Evolutionary conservation across 192 early-diverging fungal genomes (phyloP), one percentile per base, ranked within the genome.

Genomic region (Entrophospora sp.): DNA sequence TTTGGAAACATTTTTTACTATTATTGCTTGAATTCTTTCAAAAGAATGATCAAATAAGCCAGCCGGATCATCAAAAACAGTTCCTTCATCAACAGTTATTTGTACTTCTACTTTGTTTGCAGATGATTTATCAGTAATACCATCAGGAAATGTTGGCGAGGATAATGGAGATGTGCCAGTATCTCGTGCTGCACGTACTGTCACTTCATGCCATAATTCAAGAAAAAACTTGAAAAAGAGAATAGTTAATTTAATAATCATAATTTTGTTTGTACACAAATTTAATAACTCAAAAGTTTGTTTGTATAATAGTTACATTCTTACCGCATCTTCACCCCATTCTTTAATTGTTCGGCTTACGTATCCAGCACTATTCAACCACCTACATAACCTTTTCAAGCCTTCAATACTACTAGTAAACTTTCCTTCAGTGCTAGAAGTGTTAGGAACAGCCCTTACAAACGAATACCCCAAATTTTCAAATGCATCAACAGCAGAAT

Each of bases 211-310:
- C 67, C 71, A 75, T 40, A 84, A 52, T 32, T 76, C 77, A 30
- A 84, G 60, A 42, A 84, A 84, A 62, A 84, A 74, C 82, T 84
- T 64, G n/a, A n/a, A n/a, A n/a, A n/a, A n/a, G n/a, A n/a, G n/a
- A n/a, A n/a, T n/a, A n/a, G n/a, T n/a, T n/a, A n/a, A n/a, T n/a
- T n/a, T n/a, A n/a, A n/a, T n/a, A n/a, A n/a, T n/a, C n/a, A n/a
- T n/a, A n/a, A n/a, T n/a, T n/a, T n/a, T n/a, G n/a, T n/a, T n/a
- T n/a, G n/a, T n/a, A n/a, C n/a, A n/a, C n/a, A n/a, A n/a, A n/a
- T n/a, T n/a, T n/a, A n/a, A n/a, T n/a, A n/a, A n/a, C n/a, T n/a
- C n/a, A n/a, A n/a, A n/a, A n/a, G n/a, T n/a, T n/a, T n/a, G n/a
- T n/a, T n/a, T n/a, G n/a, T n/a, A n/a, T n/a, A n/a, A n/a, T n/a